phyloP scores from a whole-genome alignment of 2,329 filamentous ascomycete genomes.

The Furcasterigmium furcatum region DNA sequence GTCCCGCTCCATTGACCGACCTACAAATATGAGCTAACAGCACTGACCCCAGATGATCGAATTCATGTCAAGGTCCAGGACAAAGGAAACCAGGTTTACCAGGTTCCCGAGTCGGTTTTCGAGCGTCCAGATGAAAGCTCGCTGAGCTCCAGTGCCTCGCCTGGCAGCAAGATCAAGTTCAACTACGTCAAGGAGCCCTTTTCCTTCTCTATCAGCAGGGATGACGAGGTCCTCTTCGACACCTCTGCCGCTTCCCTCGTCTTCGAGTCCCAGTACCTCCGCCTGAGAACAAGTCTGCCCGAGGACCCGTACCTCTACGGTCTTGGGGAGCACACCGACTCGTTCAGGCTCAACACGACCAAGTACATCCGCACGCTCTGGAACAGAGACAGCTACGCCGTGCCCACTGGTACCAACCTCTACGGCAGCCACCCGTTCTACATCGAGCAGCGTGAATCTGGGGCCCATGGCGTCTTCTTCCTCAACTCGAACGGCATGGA shows the following conservation, averaged over 20 bases:
- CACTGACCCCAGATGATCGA: slow-evolving; percentile 48
- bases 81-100: slow-evolving; percentile 65
- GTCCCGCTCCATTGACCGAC: slow-evolving; percentile 7
- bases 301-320: slow-evolving; percentile 71
- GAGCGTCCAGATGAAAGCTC: slow-evolving; percentile 48
- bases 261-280: slow-evolving; percentile 76
- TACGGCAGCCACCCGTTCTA: slow-evolving; percentile 77
- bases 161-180: slow-evolving; percentile 43
- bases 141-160: slow-evolving; percentile 21
- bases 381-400: slow-evolving; percentile 62
- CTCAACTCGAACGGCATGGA: slow-evolving; percentile 77
- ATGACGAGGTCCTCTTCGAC: slow-evolving; percentile 60
- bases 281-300: slow-evolving; percentile 68
- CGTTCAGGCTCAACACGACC: slow-evolving; percentile 63
- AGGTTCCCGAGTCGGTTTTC: slow-evolving; percentile 67
- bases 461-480: slow-evolving; percentile 65
- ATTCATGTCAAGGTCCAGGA: slow-evolving; percentile 75
- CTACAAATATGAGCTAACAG: not conserved
- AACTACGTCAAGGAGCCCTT: slow-evolving; percentile 49
- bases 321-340: slow-evolving; percentile 73
- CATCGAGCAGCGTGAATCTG: slow-evolving; percentile 61
- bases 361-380: slow-evolving; percentile 70
- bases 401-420: slow-evolving; percentile 61
- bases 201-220: slow-evolving; percentile 56
- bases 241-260: slow-evolving; percentile 64